Evolutionary conservation across 768 basidiomycete species (phyloP).

Genomic region (Russula lepida): DNA sequence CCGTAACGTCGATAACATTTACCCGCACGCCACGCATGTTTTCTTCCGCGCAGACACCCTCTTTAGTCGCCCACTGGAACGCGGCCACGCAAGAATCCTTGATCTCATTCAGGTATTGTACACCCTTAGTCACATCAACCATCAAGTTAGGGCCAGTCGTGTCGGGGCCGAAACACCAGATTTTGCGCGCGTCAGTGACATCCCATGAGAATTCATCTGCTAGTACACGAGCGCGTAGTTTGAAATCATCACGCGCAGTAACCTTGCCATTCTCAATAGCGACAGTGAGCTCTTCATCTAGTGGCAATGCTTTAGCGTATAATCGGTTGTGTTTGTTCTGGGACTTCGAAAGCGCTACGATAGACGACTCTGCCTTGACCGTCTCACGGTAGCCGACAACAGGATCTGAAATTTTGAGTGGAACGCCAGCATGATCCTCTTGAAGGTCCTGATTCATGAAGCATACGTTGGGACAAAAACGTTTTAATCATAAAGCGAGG

Average conservation of each 20-base stretch:
- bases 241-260: slow-evolving; percentile 93
- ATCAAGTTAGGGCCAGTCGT: slow-evolving; percentile 94
- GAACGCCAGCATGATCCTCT: slow-evolving; percentile 99
- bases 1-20: slow-evolving; percentile 94
- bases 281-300: slow-evolving; percentile 89
- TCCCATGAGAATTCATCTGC: slow-evolving; percentile 98
- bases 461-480: background rate
- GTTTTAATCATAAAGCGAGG: background rate
- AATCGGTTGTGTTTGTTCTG: slow-evolving; percentile 99
- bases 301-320: slow-evolving; percentile 84
- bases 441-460: slow-evolving; percentile 69
- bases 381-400: slow-evolving; percentile 98
- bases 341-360: slow-evolving; percentile 95
- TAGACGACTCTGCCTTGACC: slow-evolving; percentile 90
- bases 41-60: slow-evolving; percentile 94
- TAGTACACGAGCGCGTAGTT: slow-evolving; percentile 87
- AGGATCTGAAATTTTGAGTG: slow-evolving; percentile 95
- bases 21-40: slow-evolving; percentile 97
- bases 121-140: slow-evolving; percentile 98
- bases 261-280: slow-evolving; percentile 87
- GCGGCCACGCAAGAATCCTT: slow-evolving; percentile 99
- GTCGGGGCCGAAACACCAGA: slow-evolving; percentile 99
- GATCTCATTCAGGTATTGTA: slow-evolving; percentile 99
- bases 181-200: slow-evolving; percentile 98
- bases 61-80: slow-evolving; percentile 99